Conservation (phyloP, 352 stramenopile species). For the Globisporangium solare region DNA sequence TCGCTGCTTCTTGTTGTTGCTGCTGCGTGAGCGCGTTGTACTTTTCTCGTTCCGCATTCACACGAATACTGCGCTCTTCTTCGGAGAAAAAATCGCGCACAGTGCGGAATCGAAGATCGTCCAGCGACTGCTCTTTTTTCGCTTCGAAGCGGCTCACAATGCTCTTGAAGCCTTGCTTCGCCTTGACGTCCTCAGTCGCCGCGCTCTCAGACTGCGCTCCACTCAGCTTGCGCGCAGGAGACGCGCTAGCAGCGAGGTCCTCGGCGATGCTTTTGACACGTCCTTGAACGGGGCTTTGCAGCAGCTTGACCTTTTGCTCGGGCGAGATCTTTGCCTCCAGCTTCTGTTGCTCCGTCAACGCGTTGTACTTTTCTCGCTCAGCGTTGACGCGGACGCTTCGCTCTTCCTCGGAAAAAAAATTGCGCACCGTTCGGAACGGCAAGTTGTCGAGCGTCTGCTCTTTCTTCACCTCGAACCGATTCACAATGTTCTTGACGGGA, state of each 20-base stretch:
- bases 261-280: no score
- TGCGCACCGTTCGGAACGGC: constrained; percentile 45
- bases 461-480: constrained; percentile 52
- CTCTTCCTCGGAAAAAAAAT: constrained; percentile 42
- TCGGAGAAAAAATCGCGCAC: constrained; percentile 46
- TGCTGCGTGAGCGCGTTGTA: constrained; percentile 46
- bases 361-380: constrained; percentile 51
- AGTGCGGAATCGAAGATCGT: constrained; percentile 47
- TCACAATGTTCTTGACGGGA: constrained; percentile 33
- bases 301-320: constrained; percentile 3
- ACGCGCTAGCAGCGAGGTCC: no score
- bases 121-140: constrained; percentile 43
- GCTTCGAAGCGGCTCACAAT: constrained; percentile 11
- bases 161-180: constrained; percentile 1
- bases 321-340: constrained; percentile 18
- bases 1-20: constrained; percentile 6
- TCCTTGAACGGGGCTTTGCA: not conserved
- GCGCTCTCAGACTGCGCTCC: not conserved
- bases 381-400: constrained; percentile 41
- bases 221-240: no score
- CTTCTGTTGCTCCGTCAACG: constrained; percentile 39
- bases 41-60: constrained; percentile 46
- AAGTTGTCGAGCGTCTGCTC: constrained; percentile 43
- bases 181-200: not conserved
- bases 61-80: constrained; percentile 40